Evolutionary conservation across 345 rosid genomes (phyloP).

Genomic region (Hibiscus tridactylites): DNA sequence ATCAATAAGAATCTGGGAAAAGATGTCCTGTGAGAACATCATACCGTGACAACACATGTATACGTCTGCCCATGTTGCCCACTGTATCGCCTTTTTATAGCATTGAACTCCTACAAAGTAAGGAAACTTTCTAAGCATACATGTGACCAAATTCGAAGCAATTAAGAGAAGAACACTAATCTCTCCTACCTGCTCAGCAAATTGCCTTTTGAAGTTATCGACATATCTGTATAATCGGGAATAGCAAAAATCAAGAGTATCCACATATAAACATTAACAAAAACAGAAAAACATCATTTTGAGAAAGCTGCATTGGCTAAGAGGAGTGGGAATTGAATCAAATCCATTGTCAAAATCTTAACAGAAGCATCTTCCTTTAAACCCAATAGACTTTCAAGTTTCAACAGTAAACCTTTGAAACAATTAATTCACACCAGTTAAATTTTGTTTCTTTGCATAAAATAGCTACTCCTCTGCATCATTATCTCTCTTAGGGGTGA

Average conservation of each 20-base stretch:
- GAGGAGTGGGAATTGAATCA: neutral
- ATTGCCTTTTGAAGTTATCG: slow-evolving; percentile 73
- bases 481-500: too few relatives aligned
- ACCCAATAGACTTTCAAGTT: neutral
- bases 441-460: neutral
- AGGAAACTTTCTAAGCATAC: slow-evolving; percentile 5
- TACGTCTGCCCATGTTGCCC: slow-evolving; percentile 15
- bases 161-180: neutral
- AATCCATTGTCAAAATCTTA: neutral
- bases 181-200: slow-evolving; percentile 69
- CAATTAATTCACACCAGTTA: neutral
- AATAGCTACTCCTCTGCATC: too few relatives aligned
- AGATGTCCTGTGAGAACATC: slow-evolving; percentile 4
- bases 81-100: slow-evolving; percentile 51
- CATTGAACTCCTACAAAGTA: slow-evolving; percentile 61
- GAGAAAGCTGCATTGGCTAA: neutral
- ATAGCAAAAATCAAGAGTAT: slow-evolving; percentile 23
- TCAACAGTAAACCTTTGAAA: neutral
- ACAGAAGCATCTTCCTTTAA: neutral
- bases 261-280: neutral
- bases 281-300: neutral
- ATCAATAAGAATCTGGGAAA: neutral
- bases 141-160: neutral
- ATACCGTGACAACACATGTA: slow-evolving; percentile 62
- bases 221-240: slow-evolving; percentile 51